Conservation (phyloP, 495 filamentous ascomycete genomes). For the Lichenothelia convexa region DNA sequence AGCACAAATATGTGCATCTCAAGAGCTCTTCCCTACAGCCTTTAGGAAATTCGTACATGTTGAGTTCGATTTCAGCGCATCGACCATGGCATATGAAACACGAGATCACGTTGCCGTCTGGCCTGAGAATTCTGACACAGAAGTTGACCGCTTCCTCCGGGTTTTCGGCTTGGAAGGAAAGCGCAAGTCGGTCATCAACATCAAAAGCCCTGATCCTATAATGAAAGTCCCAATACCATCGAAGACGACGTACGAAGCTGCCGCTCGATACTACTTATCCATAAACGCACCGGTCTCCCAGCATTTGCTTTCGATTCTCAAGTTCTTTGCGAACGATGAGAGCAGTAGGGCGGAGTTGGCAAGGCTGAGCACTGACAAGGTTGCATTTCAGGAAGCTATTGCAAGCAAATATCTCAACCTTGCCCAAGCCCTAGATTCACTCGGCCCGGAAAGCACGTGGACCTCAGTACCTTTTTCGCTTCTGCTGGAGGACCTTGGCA, state of each 20-base stretch:
- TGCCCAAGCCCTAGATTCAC: not conserved
- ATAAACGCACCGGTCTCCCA: constrained; percentile 6
- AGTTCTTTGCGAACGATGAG: constrained; percentile 3
- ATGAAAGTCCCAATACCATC: constrained; percentile 4
- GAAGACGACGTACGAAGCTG: constrained; percentile 5
- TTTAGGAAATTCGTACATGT: constrained; percentile 9
- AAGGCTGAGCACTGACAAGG: constrained; percentile 3
- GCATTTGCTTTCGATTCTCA: constrained; percentile 1
- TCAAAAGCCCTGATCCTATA: constrained; percentile 1
- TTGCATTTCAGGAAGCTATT: not conserved
- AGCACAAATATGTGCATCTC: constrained; percentile 1
- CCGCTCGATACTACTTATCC: constrained; percentile 8
- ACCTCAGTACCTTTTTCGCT: constrained; percentile 4
- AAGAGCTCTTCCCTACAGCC: constrained; percentile 1
- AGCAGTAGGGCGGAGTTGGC: not conserved
- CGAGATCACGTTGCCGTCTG: constrained; percentile 11
- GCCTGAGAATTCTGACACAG: constrained; percentile 6
- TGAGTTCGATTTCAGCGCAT: constrained; percentile 5
- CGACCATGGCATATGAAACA: constrained; percentile 9
- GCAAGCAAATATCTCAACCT: constrained; percentile 2
- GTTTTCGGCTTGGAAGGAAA: constrained; percentile 2
- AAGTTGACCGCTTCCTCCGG: constrained; percentile 3
- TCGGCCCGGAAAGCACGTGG: not conserved
- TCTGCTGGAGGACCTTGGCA: constrained; percentile 6
- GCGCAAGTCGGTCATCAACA: not conserved